These are phyloP conservation scores for Lecanicillium sp. DNA, from an alignment of 2,329 filamentous ascomycete species.

Conservation along the genomic window DNA sequence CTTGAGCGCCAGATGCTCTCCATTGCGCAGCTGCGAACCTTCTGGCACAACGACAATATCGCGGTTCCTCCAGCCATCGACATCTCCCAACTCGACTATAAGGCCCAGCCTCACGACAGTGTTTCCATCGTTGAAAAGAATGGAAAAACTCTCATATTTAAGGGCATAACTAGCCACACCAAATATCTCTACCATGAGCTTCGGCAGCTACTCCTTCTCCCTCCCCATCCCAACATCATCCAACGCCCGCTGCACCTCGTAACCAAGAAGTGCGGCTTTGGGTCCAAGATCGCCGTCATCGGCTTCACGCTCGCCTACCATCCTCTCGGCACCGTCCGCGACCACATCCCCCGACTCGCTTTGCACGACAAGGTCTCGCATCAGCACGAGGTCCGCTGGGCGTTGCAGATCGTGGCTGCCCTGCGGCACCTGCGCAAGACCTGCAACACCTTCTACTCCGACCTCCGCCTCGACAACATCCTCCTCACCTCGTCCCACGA, in stretches of 20 bases:
- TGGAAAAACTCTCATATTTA: constrained; percentile 45
- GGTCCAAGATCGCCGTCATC: constrained; percentile 47
- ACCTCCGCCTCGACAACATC: constrained; percentile 55
- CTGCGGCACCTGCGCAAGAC: constrained; percentile 43
- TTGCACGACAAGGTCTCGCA: constrained; percentile 38
- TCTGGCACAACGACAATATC: constrained; percentile 37
- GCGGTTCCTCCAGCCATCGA: constrained; percentile 42
- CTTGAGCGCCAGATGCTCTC: constrained; percentile 48
- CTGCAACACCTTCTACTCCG: constrained; percentile 47
- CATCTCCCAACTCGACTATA: constrained; percentile 42
- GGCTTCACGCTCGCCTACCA: constrained; percentile 54
- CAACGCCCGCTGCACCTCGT: constrained; percentile 46
- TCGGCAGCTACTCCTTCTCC: constrained; percentile 45
- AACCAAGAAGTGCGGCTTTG: constrained; percentile 50
- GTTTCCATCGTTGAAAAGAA: constrained; percentile 47
- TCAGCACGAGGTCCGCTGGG: constrained; percentile 46
- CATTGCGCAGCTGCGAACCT: constrained; percentile 31
- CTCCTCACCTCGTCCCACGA: constrained; percentile 43
- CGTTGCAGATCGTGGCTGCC: constrained; percentile 45
- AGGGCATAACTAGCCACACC: constrained; percentile 50
- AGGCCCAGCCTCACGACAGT: constrained; percentile 53
- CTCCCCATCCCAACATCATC: constrained; percentile 48
- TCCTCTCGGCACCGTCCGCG: constrained; percentile 47
- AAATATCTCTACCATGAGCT: constrained; percentile 59
- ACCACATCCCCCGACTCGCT: constrained; percentile 46